Conservation (phyloP, 1,139 yeast species). For the Lodderomyces oxycetoniae region DNA sequence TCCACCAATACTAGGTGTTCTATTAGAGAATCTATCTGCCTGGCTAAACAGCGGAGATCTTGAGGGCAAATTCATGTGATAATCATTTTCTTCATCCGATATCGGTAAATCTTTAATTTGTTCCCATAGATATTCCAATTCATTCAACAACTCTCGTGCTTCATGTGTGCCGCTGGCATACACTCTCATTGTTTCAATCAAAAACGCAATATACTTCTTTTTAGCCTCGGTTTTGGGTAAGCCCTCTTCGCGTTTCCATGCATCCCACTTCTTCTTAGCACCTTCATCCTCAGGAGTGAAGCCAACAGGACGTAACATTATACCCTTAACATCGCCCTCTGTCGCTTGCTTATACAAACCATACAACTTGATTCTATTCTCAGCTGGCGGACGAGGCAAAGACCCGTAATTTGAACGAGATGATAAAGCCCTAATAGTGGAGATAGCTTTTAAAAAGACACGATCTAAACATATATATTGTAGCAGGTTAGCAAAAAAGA, state of each 20-base stretch:
- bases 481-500: too few relatives aligned
- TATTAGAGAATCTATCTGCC: slow-evolving; percentile 32
- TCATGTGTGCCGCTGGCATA: slow-evolving; percentile 69
- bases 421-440: slow-evolving; percentile 71
- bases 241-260: slow-evolving; percentile 78
- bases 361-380: slow-evolving; percentile 62
- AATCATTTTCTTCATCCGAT: slow-evolving; percentile 22
- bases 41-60: slow-evolving; percentile 38
- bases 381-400: slow-evolving; percentile 77
- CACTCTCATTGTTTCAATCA: slow-evolving; percentile 68
- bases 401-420: slow-evolving; percentile 65
- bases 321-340: slow-evolving; percentile 73
- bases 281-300: slow-evolving; percentile 58
- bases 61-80: slow-evolving; percentile 23
- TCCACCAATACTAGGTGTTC: slow-evolving; percentile 29
- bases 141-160: slow-evolving; percentile 61
- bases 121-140: slow-evolving; percentile 70
- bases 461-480: too few relatives aligned
- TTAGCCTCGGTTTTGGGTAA: slow-evolving; percentile 70
- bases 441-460: slow-evolving; percentile 74
- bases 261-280: slow-evolving; percentile 75
- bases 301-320: slow-evolving; percentile 64
- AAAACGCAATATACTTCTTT: slow-evolving; percentile 58
- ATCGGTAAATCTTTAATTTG: slow-evolving; percentile 57
- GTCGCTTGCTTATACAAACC: slow-evolving; percentile 88